Percentiles rank a stretch among this genome's conserved stretches.
These are phyloP conservation scores for Trametes cinnabarina DNA, from an alignment of 768 basidiomycete species.

Conservation along the genomic window DNA sequence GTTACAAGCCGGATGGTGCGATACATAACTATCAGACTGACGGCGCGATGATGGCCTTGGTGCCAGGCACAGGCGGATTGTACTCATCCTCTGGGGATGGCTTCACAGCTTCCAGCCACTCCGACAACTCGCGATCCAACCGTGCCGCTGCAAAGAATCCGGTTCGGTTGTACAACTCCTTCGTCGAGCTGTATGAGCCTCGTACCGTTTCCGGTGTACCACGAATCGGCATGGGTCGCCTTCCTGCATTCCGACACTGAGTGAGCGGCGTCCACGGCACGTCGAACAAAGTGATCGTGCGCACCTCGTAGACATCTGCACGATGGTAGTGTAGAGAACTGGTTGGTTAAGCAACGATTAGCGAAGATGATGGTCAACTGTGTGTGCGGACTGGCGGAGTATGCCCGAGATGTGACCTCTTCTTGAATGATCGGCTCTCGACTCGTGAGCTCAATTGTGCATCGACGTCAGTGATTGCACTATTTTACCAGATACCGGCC, in stretches of 20 bases:
- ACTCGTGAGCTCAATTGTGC: neutral
- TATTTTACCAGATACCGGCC: neutral
- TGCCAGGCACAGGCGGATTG: slow-evolving; percentile 64
- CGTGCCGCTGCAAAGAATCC: slow-evolving; percentile 44
- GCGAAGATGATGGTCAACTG: neutral
- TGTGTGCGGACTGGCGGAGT: neutral
- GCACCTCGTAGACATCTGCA: neutral
- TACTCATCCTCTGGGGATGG: slow-evolving; percentile 45
- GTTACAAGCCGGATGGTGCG: neutral
- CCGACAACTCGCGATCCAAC: slow-evolving; percentile 59
- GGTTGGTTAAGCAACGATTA: too few relatives aligned
- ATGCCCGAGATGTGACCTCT: neutral
- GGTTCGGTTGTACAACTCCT: neutral
- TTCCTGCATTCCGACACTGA: slow-evolving; percentile 33
- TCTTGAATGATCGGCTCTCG: neutral
- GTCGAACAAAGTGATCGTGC: neutral
- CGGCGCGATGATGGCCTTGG: slow-evolving; percentile 95
- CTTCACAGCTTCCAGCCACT: slow-evolving; percentile 62
- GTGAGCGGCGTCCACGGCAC: neutral
- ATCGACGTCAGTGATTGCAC: slow-evolving; percentile 7
- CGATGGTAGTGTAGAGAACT: too few relatives aligned
- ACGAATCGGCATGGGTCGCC: slow-evolving; percentile 85
- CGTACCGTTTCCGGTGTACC: slow-evolving; percentile 80
- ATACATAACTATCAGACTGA: slow-evolving; percentile 39
- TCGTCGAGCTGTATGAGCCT: slow-evolving; percentile 8